Percentiles rank a stretch among this genome's conserved stretches.
phyloP scores from a whole-genome alignment of 2,329 filamentous ascomycete species.

The Colletotrichum tropicale region DNA sequence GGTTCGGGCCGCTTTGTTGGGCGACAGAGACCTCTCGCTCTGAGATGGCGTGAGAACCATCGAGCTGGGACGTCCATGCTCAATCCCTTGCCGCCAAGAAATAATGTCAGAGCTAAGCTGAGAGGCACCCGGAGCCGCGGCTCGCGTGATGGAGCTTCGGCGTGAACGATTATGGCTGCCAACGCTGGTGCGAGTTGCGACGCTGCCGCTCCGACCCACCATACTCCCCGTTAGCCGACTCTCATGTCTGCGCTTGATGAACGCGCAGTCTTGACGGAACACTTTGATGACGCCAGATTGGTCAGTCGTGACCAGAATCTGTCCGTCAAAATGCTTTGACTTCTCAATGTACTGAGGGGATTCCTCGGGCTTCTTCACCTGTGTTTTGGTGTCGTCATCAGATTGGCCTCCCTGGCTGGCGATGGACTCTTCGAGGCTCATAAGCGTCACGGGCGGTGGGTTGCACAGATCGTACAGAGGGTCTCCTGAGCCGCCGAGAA shows the following conservation, averaged over 20 bases:
- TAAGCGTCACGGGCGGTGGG: conserved; percentile 83
- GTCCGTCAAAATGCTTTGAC: conserved; percentile 77
- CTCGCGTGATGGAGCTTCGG: conserved; percentile 56
- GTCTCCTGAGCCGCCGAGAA: conserved; percentile 82
- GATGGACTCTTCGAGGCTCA: conserved; percentile 70
- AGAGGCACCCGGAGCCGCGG: conserved; percentile 28
- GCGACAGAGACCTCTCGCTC: conserved; percentile 62
- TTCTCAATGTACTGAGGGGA: conserved; percentile 80
- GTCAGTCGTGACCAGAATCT: conserved; percentile 92
- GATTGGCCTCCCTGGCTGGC: conserved; percentile 46
- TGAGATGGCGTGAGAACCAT: conserved; percentile 41
- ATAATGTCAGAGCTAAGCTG: conserved; percentile 73
- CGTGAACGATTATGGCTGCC: conserved; percentile 54
- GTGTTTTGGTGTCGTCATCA: conserved; percentile 33
- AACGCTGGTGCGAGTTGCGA: conserved; percentile 57
- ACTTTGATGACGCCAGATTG: conserved; percentile 90
- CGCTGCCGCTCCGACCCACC: conserved; percentile 60
- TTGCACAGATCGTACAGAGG: conserved; percentile 98
- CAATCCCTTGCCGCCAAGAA: conserved; percentile 79
- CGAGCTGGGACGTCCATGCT: conserved; percentile 44
- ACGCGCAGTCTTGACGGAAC: conserved; percentile 93
- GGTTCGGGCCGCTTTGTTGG: conserved; percentile 45
- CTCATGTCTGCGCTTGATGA: conserved; percentile 75
- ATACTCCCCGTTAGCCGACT: conserved; percentile 64
- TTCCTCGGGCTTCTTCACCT: conserved; percentile 60